Conservation (phyloP, 257 asterid genomes). For the Nicotiana otophora region DNA sequence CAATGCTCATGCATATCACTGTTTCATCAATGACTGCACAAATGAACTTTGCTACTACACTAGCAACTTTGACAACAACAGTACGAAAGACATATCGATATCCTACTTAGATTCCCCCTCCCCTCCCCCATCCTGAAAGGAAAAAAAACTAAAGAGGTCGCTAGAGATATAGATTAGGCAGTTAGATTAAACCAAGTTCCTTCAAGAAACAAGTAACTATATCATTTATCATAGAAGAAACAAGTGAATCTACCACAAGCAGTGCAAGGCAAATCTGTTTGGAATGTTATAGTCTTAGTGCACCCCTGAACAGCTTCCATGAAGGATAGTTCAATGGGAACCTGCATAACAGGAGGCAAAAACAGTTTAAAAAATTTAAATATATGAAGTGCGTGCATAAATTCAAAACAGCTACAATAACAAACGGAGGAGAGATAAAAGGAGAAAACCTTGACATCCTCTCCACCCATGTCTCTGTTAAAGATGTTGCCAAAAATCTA, state of each 20-base stretch:
- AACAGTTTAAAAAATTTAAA: not conserved
- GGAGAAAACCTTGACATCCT: constrained; percentile 69
- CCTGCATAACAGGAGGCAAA: constrained; percentile 32
- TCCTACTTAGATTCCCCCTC: not conserved
- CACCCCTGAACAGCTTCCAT: constrained; percentile 99
- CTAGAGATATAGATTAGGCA: not conserved
- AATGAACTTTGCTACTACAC: too few relatives aligned
- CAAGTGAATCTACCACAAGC: constrained; percentile 55
- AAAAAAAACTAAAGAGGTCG: not conserved
- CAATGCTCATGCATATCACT: not conserved
- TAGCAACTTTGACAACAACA: not conserved
- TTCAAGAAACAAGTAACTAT: not conserved
- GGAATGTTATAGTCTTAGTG: constrained; percentile 58
- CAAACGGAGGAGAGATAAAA: not conserved
- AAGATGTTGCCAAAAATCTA: constrained; percentile 55
- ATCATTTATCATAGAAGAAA: not conserved
- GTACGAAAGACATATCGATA: not conserved
- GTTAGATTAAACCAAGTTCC: not conserved
- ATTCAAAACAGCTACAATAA: not conserved
- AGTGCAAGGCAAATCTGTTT: constrained; percentile 63
- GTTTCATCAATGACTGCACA: too few relatives aligned
- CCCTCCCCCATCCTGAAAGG: too few relatives aligned
- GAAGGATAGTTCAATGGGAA: constrained; percentile 66
- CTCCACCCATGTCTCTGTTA: constrained; percentile 65
- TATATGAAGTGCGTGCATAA: not conserved